Percentiles rank a stretch among this genome's conserved stretches.
These are phyloP conservation scores for Candida gigantensis DNA, from an alignment of 1,139 yeast species.

Conservation along the genomic window DNA sequence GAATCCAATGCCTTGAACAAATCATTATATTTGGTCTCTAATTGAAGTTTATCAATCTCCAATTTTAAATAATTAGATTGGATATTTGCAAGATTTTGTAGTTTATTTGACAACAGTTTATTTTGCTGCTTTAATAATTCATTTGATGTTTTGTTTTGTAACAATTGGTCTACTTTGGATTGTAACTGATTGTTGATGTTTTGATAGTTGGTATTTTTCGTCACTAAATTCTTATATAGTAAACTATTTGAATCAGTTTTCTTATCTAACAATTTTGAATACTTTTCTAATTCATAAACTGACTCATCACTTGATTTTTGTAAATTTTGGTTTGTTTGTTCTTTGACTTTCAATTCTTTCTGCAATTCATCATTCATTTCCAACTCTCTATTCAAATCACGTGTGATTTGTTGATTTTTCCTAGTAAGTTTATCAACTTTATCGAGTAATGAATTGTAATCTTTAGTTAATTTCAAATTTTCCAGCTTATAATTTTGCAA, in stretches of 20 bases:
- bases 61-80: slow-evolving; percentile 51
- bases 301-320: slow-evolving; percentile 47
- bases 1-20: slow-evolving; percentile 33
- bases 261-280: slow-evolving; percentile 14
- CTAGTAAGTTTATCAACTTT: slow-evolving; percentile 23
- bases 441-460: slow-evolving; percentile 24
- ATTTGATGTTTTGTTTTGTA: slow-evolving; percentile 41
- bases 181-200: slow-evolving; percentile 34
- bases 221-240: slow-evolving; percentile 27
- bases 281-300: slow-evolving; percentile 38
- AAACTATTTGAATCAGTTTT: slow-evolving; percentile 13
- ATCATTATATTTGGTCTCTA: slow-evolving; percentile 44
- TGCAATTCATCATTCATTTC: slow-evolving; percentile 32
- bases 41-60: slow-evolving; percentile 52
- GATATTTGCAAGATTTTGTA: slow-evolving; percentile 42
- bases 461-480: slow-evolving; percentile 16
- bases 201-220: slow-evolving; percentile 31
- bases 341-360: slow-evolving; percentile 24
- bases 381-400: slow-evolving; percentile 32
- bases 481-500: slow-evolving; percentile 21
- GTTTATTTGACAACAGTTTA: slow-evolving; percentile 31
- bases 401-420: slow-evolving; percentile 31
- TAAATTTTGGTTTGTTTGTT: slow-evolving; percentile 18
- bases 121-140: slow-evolving; percentile 45
- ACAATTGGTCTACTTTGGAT: slow-evolving; percentile 29